These are phyloP conservation scores for Chenopodium quinoa DNA, from an alignment of 148 eudicot genomes.

Conservation along the genomic window DNA sequence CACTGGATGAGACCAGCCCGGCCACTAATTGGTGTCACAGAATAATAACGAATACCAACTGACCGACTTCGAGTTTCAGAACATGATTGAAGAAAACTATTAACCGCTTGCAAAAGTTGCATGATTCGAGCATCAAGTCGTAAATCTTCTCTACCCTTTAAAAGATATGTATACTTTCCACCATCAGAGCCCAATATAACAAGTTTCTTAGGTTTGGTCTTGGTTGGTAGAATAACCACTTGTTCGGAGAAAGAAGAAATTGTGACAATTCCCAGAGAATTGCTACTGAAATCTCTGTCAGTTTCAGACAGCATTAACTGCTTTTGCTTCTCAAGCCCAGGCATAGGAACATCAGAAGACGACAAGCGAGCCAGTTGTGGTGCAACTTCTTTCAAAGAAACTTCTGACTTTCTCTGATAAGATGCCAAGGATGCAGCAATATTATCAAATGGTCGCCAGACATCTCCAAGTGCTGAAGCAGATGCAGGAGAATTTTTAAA, in stretches of 20 bases:
- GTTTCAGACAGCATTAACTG: constrained; percentile 63
- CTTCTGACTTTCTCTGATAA: constrained; percentile 80
- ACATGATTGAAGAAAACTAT: constrained; percentile 73
- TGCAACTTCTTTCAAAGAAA: constrained; percentile 82
- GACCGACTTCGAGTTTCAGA: constrained; percentile 51
- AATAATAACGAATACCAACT: constrained; percentile 77
- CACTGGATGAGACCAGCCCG: constrained; percentile 99
- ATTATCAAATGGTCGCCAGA: constrained; percentile 91
- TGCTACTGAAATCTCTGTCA: constrained; percentile 38
- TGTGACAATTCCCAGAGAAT: constrained; percentile 67
- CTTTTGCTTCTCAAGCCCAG: constrained; percentile 94
- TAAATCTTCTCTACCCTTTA: constrained; percentile 97
- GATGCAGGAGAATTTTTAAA: constrained; percentile 82
- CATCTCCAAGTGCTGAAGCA: constrained; percentile 72
- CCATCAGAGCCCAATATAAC: constrained; percentile 93
- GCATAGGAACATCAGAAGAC: constrained; percentile 97
- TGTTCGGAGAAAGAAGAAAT: constrained; percentile 86
- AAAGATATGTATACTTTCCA: constrained; percentile 81
- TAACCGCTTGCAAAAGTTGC: constrained; percentile 89
- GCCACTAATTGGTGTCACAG: constrained; percentile 96
- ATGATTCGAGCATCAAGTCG: constrained; percentile 99
- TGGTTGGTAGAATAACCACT: constrained; percentile 76
- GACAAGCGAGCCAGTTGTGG: constrained; percentile 76
- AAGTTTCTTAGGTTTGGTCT: constrained; percentile 95
- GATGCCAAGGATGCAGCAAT: constrained; percentile 87